Evolutionary conservation across 169 alveolate species (phyloP), one percentile per base, ranked within the genome.

Genomic region (Plasmodium malariae): DNA sequence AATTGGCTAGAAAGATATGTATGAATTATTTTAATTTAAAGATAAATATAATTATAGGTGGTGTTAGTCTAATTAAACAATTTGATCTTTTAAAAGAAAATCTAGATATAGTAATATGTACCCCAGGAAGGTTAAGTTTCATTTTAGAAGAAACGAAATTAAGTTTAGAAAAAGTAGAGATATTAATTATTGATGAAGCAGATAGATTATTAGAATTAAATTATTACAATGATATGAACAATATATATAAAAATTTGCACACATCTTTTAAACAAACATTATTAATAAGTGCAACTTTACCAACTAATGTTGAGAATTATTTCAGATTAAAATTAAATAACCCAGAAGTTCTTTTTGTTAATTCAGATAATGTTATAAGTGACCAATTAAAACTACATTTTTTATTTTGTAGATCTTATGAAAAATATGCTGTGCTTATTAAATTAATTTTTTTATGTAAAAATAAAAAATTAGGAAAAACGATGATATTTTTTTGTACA

Each of bases 121-220:
- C 99, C 0, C 99, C 99, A 0, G 99, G 99, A 21, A 94, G 99
- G 88, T 94, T 98, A 12, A 88, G 96, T 74, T 98, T 97, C 87
- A 98, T 96, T 87, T 93, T 98, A 65, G 96, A 94, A 74, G 98
- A 97, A 90, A 95, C 95, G n/a, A 96, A 98, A 40, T 59, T 97
- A 62, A 94, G 95, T 68, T 90, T 97, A 68, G 92, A 88, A 68
- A 94, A 95, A 69, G 95, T 97, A 24, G 97, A 96, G 90, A 93
- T 96, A 54, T 92, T 97, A 40, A 94, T 98, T 60, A 95, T 97
- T 60, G 99, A 98, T 90, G 99, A 98, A 90, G 98, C 99, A 12
- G 99, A 98, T 94, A 93, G 97, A 60, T 91, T 98, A 57, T 96
- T 98, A 93, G 99, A 98, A 88, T 86, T 97, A 96, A 98, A 99